Evolutionary conservation across 768 basidiomycete genomes (phyloP), one percentile per base, ranked within the genome.

Genomic region (Boletus vinaceobasis): DNA sequence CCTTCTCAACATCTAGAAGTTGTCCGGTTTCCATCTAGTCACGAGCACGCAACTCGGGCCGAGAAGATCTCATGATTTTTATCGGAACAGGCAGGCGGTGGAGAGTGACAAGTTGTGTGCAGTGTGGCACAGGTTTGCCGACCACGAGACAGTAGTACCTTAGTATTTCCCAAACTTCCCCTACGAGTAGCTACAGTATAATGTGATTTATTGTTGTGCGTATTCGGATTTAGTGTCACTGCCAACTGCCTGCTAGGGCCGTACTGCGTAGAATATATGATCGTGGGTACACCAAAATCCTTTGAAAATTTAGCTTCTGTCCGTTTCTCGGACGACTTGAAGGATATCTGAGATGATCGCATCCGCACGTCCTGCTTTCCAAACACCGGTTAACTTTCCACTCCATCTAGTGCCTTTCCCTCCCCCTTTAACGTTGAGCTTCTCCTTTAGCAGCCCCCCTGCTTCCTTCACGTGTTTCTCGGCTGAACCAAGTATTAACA

Each of bases 391-490:
- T 52, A 77, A 79, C 66, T 90, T 87, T 10, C 90, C 89, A 57
- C 88, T 90, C 86, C 89, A 91, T 60, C 79, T 81, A 17, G 73
- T 60, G 2, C 87, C 89, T 63, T 87, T 90, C 5, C 90, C 88
- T 11, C 90, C 90, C 7, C 90, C 90, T 72, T 86, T 92, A 44
- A 87, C 75, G 9, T 75, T 74, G 29, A 87, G 72, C 58, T 78
- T 83, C 5, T 70, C 64, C 66, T 82, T 88, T 40, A 88, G 65
- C 26, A 66, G 73, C 4, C 84, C 84, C 3, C 87, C 86, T 2
- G 71, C 72, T 57, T 71, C 75, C 68, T 85, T 87, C 17, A 88
- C 85, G 10, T 71, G 72, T 48, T 79, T 74, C 36, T 84, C 84
- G 29, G 84, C 81, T 5, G 79, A 78, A 1, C 87, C 86, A 50